Evolutionary conservation across 352 stramenopile genomes (phyloP), one percentile per base, ranked within the genome.

Genomic region (Phytopythium aichiense): DNA sequence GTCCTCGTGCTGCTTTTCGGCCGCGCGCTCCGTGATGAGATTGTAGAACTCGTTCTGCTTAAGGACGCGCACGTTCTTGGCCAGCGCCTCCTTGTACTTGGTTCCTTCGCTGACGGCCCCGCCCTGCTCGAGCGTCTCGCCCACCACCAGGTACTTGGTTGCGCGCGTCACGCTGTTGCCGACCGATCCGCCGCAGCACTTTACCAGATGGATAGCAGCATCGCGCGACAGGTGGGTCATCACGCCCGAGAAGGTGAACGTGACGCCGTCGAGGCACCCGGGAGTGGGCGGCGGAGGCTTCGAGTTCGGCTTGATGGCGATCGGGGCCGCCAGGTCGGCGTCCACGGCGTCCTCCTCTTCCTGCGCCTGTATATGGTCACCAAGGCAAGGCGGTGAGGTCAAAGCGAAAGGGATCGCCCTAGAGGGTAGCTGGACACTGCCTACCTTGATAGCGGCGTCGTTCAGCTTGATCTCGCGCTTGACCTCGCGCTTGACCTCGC

Each of bases 41-140:
- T 95, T 94, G 70, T 80, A 95, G 52, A 94, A 94, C 63, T 93
- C 78, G 49, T 88, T 90, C 63, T 96, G 85, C n/a, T 82, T 88
- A 58, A 96, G 54, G 31, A 95, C 79, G 38, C 82, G 76, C n/a
- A 92, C 79, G 63, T 94, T 91, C 61, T 94, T 93, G 2, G 73
- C 78, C 25, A 88, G 61, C 13, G 91, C 92, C 50, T 97, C 92
- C 57, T 88, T 89, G 76, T 97, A 98, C 73, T 99, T 99, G 60
- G 61, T 56, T 40, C 82, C 69, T 2, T 69, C 56, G 2, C 70
- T 68, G 20, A 94, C 72, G 23, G 87, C 68, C 9, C 77, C 82
- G 31, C 87, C 84, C 12, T 92, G 75, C 38, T 93, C 84, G 13
- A 96, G 67, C 23, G 74, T 76, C 18, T 73, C 31, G 7, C 87